Base-by-base conservation (phyloP, 192 early-diverging fungal species). In the Rhizophagus clarus region DNA sequence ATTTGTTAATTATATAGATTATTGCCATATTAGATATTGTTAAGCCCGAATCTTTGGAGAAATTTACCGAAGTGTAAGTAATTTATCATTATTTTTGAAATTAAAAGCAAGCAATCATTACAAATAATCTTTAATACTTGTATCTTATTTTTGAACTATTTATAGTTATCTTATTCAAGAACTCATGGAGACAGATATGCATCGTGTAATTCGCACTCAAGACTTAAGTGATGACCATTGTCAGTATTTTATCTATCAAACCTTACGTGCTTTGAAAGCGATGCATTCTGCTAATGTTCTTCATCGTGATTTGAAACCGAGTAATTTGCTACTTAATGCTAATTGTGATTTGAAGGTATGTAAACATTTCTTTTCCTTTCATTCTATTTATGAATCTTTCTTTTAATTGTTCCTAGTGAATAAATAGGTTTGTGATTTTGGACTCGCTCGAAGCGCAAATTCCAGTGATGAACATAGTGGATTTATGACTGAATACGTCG, bases 171-270 rank as follows among this genome's bases (percentile, higher is more conserved):
- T 99, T 80, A 96, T 98, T 40, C 96, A 98, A 87, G 98, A 97
- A 80, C 85, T 99, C 26, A 99, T 99, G 98, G 98, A 99, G 86
- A 96, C 98, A 34, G 98, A 99, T 83, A 91, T 99, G 83, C 95
- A 97, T 85, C 93, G 96, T 75, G 97, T 99, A 69, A 97, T 99
- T 86, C 94, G 94, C 70, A 95, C 94, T 45, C 98, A 99, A 88
- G 92, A 92, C 70, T 88, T 99, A 63, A 95, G 95, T 29, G 95
- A 98, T 83, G 94, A 96, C 74, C 98, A 99, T 85, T 97, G 91
- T 82, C 98, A 99, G 84, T 99, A 99, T 88, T 99, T 99, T 86
- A 91, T 98, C 77, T 99, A 97, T 87, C 98, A 99, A 84, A 95
- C 98, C 31, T 85, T 96, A 74, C 93, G 97, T 74, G 98, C 96